Conservation (phyloP, 306 rosid species). For the Acacia confusa region DNA sequence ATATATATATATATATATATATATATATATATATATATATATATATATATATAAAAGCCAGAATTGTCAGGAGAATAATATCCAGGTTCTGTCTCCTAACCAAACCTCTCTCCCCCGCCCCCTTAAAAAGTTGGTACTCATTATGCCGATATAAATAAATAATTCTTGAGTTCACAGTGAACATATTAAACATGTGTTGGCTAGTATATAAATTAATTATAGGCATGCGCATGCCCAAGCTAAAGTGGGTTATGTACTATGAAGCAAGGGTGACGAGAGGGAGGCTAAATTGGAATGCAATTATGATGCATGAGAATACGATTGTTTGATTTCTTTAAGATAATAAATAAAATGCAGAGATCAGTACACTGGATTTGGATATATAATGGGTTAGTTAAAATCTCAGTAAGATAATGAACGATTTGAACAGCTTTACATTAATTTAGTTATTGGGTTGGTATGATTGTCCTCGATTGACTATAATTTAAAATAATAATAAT, state of each 20-base stretch:
- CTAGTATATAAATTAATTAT: not conserved
- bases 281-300: not conserved
- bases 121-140: not conserved
- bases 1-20: too few relatives aligned
- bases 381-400: constrained; percentile 14
- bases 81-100: not conserved
- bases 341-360: not conserved
- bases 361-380: not conserved
- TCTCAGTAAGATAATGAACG: not conserved
- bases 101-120: not conserved
- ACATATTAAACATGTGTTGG: constrained; percentile 19
- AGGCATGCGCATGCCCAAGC: not conserved
- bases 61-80: not conserved
- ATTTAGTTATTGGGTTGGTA: not conserved
- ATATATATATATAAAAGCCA: not conserved
- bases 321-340: not conserved
- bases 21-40: too few relatives aligned
- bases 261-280: not conserved
- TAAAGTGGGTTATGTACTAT: not conserved
- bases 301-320: not conserved
- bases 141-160: not conserved
- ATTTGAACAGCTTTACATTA: not conserved
- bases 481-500: not conserved
- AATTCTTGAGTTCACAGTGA: not conserved
- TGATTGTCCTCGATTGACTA: not conserved